Percentiles rank a stretch among this genome's conserved stretches.
Evolutionary conservation across 148 eudicot genomes (phyloP).

Genomic region (Diospyros kaki): DNA sequence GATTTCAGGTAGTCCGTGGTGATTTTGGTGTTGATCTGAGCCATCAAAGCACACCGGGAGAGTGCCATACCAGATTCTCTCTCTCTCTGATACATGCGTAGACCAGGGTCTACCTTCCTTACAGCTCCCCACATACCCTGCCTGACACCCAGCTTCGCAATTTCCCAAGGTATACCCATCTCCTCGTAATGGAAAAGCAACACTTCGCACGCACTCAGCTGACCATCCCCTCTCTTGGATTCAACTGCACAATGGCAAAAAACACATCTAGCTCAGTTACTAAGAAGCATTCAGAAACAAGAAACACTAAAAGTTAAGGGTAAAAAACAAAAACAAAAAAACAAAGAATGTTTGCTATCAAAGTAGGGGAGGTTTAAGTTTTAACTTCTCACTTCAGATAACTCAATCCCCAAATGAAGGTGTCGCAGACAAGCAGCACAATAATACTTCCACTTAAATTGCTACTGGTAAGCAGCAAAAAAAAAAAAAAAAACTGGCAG

Average conservation of each 20-base stretch:
- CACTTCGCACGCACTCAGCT: constrained; percentile 40
- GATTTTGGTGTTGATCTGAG: constrained; percentile 37
- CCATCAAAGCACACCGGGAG: constrained; percentile 37
- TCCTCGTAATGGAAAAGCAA: constrained; percentile 43
- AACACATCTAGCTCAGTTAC: background rate
- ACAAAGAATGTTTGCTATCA: no score
- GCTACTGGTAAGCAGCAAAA: background rate
- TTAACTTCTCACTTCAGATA: background rate
- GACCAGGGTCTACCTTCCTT: constrained; percentile 50
- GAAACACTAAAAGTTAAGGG: background rate
- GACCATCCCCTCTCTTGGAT: constrained; percentile 38
- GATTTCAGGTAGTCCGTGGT: constrained; percentile 26
- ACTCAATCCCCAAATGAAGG: no score
- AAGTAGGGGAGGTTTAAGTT: background rate
- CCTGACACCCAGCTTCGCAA: constrained; percentile 54
- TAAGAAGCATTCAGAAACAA: background rate
- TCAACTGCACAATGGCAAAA: constrained; percentile 32
- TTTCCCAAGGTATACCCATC: constrained; percentile 59
- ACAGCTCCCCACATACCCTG: constrained; percentile 80
- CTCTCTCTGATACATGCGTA: constrained; percentile 39
- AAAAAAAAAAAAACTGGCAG: background rate
- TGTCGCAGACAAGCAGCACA: no score
- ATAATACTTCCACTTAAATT: no score
- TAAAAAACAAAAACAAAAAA: constrained; percentile 1
- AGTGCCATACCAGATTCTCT: constrained; percentile 27